Evolutionary conservation across 176 grass and related monocot species (phyloP).

Genomic region (Lolium rigidum): DNA sequence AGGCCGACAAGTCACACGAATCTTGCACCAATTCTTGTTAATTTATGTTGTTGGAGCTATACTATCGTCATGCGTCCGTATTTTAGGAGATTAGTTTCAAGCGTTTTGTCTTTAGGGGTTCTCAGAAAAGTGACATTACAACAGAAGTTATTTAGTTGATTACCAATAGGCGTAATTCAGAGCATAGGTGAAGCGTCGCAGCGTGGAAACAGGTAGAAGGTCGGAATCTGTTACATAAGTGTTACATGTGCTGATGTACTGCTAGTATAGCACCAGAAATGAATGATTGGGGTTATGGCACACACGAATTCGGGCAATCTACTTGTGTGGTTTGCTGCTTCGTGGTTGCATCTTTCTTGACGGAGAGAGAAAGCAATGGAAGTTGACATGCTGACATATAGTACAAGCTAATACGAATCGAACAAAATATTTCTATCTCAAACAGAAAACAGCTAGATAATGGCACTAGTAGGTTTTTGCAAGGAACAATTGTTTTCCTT

Average conservation of each 20-base stretch:
- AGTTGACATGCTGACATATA: neutral
- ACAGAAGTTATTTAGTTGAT: neutral
- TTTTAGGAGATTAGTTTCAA: neutral
- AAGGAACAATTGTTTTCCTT: too few relatives aligned
- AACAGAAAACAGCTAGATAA: too few relatives aligned
- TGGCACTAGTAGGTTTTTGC: too few relatives aligned
- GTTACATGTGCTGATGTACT: neutral
- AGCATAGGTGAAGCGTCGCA: constrained; percentile 36
- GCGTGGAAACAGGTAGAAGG: constrained; percentile 43
- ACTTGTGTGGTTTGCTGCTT: constrained; percentile 1
- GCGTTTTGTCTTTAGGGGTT: neutral
- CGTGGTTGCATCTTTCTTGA: neutral
- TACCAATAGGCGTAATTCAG: neutral
- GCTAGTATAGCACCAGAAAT: constrained; percentile 31
- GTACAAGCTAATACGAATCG: too few relatives aligned
- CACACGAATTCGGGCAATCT: neutral
- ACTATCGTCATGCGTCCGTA: neutral
- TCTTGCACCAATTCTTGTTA: neutral
- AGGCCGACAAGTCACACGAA: neutral
- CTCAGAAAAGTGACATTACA: neutral
- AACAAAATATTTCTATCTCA: too few relatives aligned
- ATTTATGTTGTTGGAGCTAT: neutral
- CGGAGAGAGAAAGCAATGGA: neutral
- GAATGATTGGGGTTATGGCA: neutral
- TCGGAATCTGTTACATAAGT: constrained; percentile 45